Conservation (phyloP, 2,329 filamentous ascomycete species). For the Sclerotinia sclerotiorum region DNA sequence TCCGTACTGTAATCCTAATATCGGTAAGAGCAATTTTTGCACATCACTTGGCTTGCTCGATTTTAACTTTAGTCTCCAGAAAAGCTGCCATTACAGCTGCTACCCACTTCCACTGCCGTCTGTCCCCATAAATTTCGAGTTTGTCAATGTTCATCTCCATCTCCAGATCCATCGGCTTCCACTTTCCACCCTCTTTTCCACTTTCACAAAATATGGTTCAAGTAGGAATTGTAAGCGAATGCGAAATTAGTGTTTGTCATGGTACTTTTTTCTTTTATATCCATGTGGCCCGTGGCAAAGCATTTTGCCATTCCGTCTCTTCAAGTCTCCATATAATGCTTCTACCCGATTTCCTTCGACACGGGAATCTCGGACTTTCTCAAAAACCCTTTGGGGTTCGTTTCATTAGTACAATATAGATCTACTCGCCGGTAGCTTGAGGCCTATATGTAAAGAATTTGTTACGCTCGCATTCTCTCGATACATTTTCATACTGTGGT, state of each 20-base stretch:
- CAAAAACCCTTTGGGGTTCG: not conserved
- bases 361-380: not conserved
- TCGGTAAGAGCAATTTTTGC: not conserved
- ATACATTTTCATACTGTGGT: not conserved
- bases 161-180: not conserved
- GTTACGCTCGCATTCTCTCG: not conserved
- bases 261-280: not conserved
- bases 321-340: conserved; percentile 13
- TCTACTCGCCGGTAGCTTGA: not conserved
- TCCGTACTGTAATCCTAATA: not conserved
- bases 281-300: not conserved
- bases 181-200: not conserved
- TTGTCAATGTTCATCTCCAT: not conserved
- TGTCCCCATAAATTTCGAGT: conserved; percentile 1
- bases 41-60: not conserved
- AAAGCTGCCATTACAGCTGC: not conserved
- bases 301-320: not conserved
- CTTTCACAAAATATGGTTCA: not conserved
- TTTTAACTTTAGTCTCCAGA: not conserved
- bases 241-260: conserved; percentile 16
- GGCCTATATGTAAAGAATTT: too few species aligned
- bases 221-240: conserved; percentile 12
- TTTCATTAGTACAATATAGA: not conserved
- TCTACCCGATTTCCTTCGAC: not conserved
- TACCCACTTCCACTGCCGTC: conserved; percentile 4